Evolutionary conservation across 345 rosid species (phyloP).

Genomic region (Camelina sativa): DNA sequence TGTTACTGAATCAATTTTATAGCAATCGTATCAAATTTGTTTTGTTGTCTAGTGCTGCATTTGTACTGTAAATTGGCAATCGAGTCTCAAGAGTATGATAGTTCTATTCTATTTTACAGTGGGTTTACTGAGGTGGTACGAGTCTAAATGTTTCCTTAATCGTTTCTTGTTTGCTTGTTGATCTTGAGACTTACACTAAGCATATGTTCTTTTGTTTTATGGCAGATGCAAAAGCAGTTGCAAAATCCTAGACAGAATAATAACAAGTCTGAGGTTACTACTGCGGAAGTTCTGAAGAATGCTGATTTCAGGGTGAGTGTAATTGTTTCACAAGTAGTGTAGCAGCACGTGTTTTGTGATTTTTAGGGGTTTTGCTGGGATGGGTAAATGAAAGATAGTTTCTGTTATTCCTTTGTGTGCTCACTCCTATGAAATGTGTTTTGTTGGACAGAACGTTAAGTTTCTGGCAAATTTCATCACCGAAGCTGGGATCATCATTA

Average conservation of each 20-base stretch:
- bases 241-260: conserved; percentile 39
- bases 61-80: not conserved
- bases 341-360: not conserved
- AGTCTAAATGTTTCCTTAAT: not conserved
- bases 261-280: conserved; percentile 57
- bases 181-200: not conserved
- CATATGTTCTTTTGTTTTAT: conserved; percentile 5
- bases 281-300: conserved; percentile 60
- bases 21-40: too few relatives aligned
- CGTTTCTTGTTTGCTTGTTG: conserved; percentile 13
- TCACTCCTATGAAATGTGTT: conserved; percentile 21
- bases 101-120: not conserved
- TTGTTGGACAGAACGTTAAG: conserved; percentile 71
- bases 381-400: not conserved
- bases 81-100: not conserved
- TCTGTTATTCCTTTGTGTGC: not conserved
- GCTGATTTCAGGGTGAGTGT: conserved; percentile 88
- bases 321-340: conserved; percentile 8
- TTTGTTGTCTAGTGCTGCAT: conserved; percentile 11
- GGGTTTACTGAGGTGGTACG: not conserved
- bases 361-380: too few relatives aligned
- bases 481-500: conserved; percentile 78
- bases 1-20: too few relatives aligned
- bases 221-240: conserved; percentile 41
- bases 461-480: conserved; percentile 89